Conservation (phyloP, 1,139 yeast genomes). For the Protomyces macrosporus region DNA sequence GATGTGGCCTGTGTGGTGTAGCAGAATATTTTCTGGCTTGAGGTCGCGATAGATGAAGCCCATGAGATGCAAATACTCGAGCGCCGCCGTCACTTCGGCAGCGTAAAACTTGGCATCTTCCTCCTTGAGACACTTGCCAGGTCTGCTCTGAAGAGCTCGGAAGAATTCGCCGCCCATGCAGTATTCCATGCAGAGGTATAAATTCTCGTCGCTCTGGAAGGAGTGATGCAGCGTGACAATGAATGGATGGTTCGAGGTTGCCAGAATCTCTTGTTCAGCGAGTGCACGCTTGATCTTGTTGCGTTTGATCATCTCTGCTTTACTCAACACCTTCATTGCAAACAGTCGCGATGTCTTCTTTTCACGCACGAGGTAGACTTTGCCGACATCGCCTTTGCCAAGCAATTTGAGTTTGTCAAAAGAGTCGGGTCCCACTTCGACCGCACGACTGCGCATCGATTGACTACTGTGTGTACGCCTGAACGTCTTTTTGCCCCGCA, state of each 20-base stretch:
- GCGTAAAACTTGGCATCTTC: constrained; percentile 90
- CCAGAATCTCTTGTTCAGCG: constrained; percentile 94
- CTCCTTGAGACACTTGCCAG: constrained; percentile 78
- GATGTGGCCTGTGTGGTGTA: constrained; percentile 95
- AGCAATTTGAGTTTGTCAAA: constrained; percentile 82
- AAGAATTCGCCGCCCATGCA: constrained; percentile 99
- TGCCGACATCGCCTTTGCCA: constrained; percentile 98
- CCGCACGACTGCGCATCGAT: constrained; percentile 67
- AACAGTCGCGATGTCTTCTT: constrained; percentile 66
- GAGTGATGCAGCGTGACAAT: constrained; percentile 94
- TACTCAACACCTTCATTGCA: constrained; percentile 88
- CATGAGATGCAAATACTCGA: constrained; percentile 91
- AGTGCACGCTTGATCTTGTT: constrained; percentile 90
- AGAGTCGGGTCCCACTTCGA: constrained; percentile 76
- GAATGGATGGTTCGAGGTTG: constrained; percentile 94
- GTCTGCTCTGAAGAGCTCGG: constrained; percentile 88
- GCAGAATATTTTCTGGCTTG: constrained; percentile 87
- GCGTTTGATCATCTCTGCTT: constrained; percentile 89
- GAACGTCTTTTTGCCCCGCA: constrained; percentile 7
- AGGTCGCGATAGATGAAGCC: constrained; percentile 93
- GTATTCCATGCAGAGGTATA: constrained; percentile 97
- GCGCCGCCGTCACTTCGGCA: constrained; percentile 94
- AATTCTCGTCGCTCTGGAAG: constrained; percentile 85
- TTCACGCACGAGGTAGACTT: constrained; percentile 85
- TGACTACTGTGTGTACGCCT: constrained; percentile 61